Conservation (phyloP, 306 rosid genomes). For the Abrus precatorius region DNA sequence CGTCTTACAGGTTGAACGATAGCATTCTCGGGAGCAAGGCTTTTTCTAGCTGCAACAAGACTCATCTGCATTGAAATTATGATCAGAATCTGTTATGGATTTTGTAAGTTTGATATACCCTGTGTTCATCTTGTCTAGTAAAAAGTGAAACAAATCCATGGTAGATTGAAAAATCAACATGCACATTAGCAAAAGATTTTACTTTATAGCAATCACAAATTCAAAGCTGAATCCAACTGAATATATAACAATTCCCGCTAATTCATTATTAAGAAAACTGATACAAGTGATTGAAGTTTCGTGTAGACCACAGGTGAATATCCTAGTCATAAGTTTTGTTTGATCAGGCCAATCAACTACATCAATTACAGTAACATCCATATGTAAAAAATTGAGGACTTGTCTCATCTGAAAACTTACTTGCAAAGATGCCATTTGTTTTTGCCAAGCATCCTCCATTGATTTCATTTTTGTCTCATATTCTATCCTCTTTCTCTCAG, state of each 20-base stretch:
- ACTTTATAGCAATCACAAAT: conserved; percentile 6
- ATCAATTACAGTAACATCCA: conserved; percentile 33
- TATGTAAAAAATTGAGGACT: conserved; percentile 35
- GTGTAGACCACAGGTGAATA: conserved; percentile 3
- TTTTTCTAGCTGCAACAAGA: conserved; percentile 87
- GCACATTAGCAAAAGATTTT: conserved; percentile 10
- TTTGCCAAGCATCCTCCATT: conserved; percentile 97
- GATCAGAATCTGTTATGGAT: conserved; percentile 32
- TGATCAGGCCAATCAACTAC: conserved; percentile 37
- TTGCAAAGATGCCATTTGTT: conserved; percentile 93
- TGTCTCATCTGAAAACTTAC: conserved; percentile 66
- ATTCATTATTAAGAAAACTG: conserved; percentile 39
- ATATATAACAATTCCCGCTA: conserved; percentile 1
- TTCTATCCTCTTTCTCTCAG: conserved; percentile 82
- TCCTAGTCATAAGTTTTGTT: conserved; percentile 6
- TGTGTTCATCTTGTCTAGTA: conserved; percentile 6
- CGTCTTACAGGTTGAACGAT: conserved; percentile 63
- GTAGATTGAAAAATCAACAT: conserved; percentile 19
- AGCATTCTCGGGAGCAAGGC: conserved; percentile 66
- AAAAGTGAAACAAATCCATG: neutral
- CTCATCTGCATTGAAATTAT: conserved; percentile 71
- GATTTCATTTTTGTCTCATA: conserved; percentile 89
- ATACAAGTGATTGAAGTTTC: conserved; percentile 4
- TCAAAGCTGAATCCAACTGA: conserved; percentile 3
- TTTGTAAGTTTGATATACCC: conserved; percentile 12